Percentiles rank a stretch among this genome's conserved stretches.
Conservation (phyloP, 164 flowering plant genomes). For the Vitis amurensis region DNA sequence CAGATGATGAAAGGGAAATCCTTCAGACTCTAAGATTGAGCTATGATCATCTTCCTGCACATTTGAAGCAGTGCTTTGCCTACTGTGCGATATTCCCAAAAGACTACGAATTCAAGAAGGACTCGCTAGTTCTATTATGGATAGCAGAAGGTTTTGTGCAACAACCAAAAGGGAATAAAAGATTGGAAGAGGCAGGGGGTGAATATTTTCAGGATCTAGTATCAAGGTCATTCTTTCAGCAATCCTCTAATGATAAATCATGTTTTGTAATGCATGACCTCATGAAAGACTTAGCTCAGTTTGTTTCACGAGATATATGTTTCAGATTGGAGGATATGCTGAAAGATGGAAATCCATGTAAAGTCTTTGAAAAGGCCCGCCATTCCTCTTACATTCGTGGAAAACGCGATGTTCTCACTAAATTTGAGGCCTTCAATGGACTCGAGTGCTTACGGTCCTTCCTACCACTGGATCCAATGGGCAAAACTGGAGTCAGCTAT, state of each 20-base stretch:
- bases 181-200: conserved; percentile 11
- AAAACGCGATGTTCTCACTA: background rate
- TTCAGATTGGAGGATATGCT: too few relatives aligned
- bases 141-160: conserved; percentile 8
- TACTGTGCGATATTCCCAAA: conserved; percentile 26
- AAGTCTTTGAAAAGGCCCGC: too few relatives aligned
- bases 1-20: background rate
- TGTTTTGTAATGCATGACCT: conserved; percentile 10
- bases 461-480: conserved; percentile 10
- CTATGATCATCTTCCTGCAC: background rate
- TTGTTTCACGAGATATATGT: background rate
- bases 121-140: conserved; percentile 17
- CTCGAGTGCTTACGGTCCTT: conserved; percentile 6
- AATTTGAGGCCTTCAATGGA: conserved; percentile 6
- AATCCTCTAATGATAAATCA: background rate
- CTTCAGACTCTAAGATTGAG: background rate
- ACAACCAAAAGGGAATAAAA: conserved; percentile 5
- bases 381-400: too few relatives aligned
- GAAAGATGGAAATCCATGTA: too few relatives aligned
- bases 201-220: conserved; percentile 10
- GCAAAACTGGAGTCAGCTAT: background rate
- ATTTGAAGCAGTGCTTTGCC: conserved; percentile 16
- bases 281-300: conserved; percentile 11
- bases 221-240: conserved; percentile 14
- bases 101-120: conserved; percentile 11